Base-by-base conservation (phyloP, 805 yeast genomes). In the Tetrapisispora iriomotensis region DNA sequence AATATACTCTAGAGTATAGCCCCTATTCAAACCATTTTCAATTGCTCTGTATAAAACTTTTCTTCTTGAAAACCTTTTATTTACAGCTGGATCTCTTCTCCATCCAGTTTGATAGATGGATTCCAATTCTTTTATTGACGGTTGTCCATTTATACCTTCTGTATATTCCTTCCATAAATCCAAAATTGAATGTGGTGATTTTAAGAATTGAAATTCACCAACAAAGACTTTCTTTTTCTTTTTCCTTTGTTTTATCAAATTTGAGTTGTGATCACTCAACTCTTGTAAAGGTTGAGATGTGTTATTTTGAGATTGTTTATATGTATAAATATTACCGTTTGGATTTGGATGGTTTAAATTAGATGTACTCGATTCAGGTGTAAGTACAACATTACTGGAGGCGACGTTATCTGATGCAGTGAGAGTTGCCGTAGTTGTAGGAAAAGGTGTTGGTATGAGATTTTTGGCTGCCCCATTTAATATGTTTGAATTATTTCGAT, bases 91-190 rank as follows among this genome's bases (percentile, higher is more conserved):
- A 36, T 65, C 77, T 36, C 72, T 61, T 51, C 80, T 64, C 81
- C 81, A 75, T 26, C 70, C 68, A 1, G 77, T 67, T 37, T 69
- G 70, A 45, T 66, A 75, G 43, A 69, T 64, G 6, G 51, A 41
- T 48, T 75, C 79, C 53, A 75, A 55, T 10, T 67, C 58, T 43
- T 66, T 67, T 28, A 74, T 64, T 3, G 79, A 71, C 0, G 77
- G 77, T 46, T 73, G 74, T 3, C 67, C 72, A 38, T 69, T 64
- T 6, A 70, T 44, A 0, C 79, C 79, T 39, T 67, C 66, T 5
- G 71, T 66, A 43, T 73, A 75, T 51, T 75, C 80, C 45, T 66
- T 64, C 80, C 80, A 75, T 15, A 75, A 68, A 44, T 74, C 79
- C 28, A 62, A 50, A 1, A 73, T 71, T 3, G 72, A 55, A n/a